Conservation (phyloP, 1,284 basidiomycete species). For the Xerocomus nothofagi region DNA sequence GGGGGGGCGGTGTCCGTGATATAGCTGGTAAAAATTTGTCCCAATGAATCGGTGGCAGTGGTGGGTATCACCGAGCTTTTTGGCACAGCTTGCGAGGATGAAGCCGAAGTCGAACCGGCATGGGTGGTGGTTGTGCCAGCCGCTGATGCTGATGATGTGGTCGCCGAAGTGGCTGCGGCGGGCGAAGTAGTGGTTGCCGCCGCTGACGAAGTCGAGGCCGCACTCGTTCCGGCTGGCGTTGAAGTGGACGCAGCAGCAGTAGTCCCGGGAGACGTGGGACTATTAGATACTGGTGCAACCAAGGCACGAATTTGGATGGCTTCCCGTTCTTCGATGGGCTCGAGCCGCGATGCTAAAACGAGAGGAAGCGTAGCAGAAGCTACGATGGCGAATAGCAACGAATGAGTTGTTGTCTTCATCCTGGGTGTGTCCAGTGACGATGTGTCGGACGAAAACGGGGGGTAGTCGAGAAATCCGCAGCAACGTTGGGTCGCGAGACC, state of each 20-base stretch:
- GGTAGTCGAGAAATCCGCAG: conserved; percentile 29
- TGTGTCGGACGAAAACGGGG: conserved; percentile 5
- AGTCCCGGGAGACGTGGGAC: neutral
- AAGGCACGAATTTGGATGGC: conserved; percentile 23
- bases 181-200: conserved; percentile 18
- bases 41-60: conserved; percentile 28
- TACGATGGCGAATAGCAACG: conserved; percentile 32
- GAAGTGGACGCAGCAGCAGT: conserved; percentile 6
- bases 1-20: conserved; percentile 10
- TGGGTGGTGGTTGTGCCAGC: conserved; percentile 4
- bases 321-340: conserved; percentile 24
- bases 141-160: conserved; percentile 8
- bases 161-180: conserved; percentile 1
- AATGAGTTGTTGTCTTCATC: conserved; percentile 31
- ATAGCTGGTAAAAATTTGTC: conserved; percentile 22
- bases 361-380: conserved; percentile 33
- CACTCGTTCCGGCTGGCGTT: conserved; percentile 6
- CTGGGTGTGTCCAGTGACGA: conserved; percentile 5
- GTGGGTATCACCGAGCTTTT: conserved; percentile 25
- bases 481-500: conserved; percentile 18
- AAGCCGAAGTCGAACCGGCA: neutral
- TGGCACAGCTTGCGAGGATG: neutral
- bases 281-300: neutral
- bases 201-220: neutral
- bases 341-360: conserved; percentile 25